These are phyloP conservation scores for Misopates orontium DNA, from an alignment of 257 asterid genomes.

Conservation along the genomic window DNA sequence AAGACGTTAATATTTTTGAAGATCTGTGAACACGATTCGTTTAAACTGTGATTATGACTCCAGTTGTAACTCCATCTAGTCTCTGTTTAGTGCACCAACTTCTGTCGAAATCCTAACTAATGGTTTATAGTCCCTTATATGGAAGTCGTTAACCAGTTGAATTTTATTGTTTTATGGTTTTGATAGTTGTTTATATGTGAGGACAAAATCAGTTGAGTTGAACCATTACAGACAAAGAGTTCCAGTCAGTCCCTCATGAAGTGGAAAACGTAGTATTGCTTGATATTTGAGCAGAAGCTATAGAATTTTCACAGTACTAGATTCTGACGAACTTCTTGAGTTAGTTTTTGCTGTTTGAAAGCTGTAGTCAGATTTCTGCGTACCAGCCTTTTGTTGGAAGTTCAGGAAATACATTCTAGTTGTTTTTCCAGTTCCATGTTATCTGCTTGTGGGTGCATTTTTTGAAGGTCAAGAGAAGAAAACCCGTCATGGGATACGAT, in stretches of 20 bases:
- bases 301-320: background rate
- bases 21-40: background rate
- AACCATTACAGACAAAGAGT: no score
- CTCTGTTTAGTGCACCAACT: no score
- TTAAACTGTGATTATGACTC: conserved; percentile 6
- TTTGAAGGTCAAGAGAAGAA: conserved; percentile 1
- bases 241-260: no score
- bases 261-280: no score
- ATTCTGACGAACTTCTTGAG: no score
- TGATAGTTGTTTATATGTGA: conserved; percentile 11
- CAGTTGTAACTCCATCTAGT: background rate
- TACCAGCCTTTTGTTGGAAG: conserved; percentile 4
- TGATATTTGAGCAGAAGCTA: no score
- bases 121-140: no score
- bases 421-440: background rate
- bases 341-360: background rate
- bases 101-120: no score
- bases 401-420: background rate
- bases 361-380: conserved; percentile 14
- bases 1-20: conserved; percentile 9
- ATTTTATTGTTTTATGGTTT: no score
- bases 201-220: no score
- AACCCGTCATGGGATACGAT: background rate
- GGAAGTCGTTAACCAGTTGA: no score
- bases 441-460: background rate